These are phyloP conservation scores for Metarhizium robertsii DNA, from an alignment of 2,329 filamentous ascomycete genomes.

Conservation along the genomic window DNA sequence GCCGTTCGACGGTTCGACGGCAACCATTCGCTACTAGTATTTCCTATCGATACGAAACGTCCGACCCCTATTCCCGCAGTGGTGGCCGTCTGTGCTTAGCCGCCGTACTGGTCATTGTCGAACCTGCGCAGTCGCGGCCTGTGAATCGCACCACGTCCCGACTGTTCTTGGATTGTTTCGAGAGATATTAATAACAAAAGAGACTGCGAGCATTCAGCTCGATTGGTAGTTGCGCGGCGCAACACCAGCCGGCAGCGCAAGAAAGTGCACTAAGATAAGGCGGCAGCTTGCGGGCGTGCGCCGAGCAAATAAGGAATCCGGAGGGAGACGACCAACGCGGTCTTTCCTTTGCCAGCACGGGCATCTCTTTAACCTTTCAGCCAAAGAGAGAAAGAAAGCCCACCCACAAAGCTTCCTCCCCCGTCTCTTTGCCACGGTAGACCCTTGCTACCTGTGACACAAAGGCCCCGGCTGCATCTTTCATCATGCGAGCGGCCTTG, in stretches of 20 bases:
- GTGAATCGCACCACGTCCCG: conserved; percentile 1
- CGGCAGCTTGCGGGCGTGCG: neutral
- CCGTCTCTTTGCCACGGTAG: conserved; percentile 1
- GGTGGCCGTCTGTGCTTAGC: conserved; percentile 3
- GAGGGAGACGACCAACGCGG: neutral
- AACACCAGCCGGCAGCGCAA: neutral
- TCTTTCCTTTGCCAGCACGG: neutral
- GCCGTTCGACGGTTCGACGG: neutral
- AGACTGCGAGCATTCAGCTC: neutral
- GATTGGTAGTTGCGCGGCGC: neutral
- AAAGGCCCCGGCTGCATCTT: conserved; percentile 7
- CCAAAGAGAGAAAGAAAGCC: neutral
- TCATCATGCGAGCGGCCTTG: conserved; percentile 32
- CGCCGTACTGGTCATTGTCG: neutral
- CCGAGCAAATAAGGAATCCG: neutral
- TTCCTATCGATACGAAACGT: neutral
- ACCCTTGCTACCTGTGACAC: conserved; percentile 5
- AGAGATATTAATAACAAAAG: neutral
- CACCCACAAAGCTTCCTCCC: neutral
- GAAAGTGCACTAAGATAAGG: neutral
- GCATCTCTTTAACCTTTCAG: neutral
- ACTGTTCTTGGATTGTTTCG: neutral
- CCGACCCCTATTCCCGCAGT: neutral
- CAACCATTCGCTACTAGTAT: neutral
- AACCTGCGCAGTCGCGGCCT: neutral